Evolutionary conservation across 352 stramenopile species (phyloP), one percentile per base, ranked within the genome.

Genomic region (Aphanomyces invadans): DNA sequence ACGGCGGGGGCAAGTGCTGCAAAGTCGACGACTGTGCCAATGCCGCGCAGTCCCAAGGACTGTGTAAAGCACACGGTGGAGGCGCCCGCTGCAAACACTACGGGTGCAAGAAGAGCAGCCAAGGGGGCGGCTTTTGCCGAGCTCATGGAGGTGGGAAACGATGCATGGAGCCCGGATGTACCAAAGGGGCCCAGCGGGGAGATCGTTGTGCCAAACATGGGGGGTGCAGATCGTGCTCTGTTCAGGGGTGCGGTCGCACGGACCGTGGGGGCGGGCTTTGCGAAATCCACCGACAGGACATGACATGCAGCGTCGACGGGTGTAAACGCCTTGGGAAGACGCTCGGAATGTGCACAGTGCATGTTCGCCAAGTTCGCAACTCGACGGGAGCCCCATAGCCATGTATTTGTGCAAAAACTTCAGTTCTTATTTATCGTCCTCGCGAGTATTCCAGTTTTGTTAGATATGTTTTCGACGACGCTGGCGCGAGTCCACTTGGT

Each of bases 341-440:
- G 72, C 78, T 91, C 64, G 84, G 84, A 63, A 93, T 91, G 82
- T 93, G 84, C 73, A 93, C 84, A n/a, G 87, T 90, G 81, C 84
- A 93, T 74, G 89, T 93, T 52, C 84, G 84, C 51, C 46, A 83
- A 90, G 53, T 32, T 15, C 53, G 15, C 21, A 42, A 45, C 25
- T n/a, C n/a, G 12, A 42, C n/a, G 19, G 29, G 15, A 36, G 19
- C 46, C 70, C 9, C n/a, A n/a, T n/a, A n/a, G n/a, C n/a, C n/a
- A n/a, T n/a, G n/a, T n/a, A n/a, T n/a, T n/a, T n/a, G n/a, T n/a
- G n/a, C n/a, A n/a, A n/a, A n/a, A n/a, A n/a, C n/a, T n/a, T n/a
- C n/a, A n/a, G n/a, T n/a, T n/a, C n/a, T n/a, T n/a, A n/a, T n/a
- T n/a, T n/a, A n/a, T n/a, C n/a, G n/a, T n/a, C n/a, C n/a, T n/a